Conservation (phyloP, 148 eudicot genomes). For the Chenopodium album region DNA sequence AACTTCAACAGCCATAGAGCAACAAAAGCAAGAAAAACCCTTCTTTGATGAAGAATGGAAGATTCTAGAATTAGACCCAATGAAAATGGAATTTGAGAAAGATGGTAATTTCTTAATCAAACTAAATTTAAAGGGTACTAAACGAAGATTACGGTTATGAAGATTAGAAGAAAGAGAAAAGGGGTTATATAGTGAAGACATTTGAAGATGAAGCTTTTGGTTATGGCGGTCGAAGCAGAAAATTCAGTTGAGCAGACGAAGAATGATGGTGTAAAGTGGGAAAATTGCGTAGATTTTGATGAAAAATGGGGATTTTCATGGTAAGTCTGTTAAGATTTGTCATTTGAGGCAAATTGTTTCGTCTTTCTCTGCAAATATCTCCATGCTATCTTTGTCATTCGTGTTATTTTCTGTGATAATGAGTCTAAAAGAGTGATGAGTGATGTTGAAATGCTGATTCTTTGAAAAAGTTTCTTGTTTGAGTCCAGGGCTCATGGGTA, state of each 20-base stretch:
- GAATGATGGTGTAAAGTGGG: slow-evolving; percentile 13
- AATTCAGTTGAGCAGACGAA: slow-evolving; percentile 7
- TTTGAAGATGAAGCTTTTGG: slow-evolving; percentile 3
- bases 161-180: neutral
- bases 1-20: slow-evolving; percentile 24
- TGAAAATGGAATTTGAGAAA: slow-evolving; percentile 5
- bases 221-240: slow-evolving; percentile 15
- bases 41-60: neutral
- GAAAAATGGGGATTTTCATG: neutral
- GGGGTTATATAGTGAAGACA: slow-evolving; percentile 28
- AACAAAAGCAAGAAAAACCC: neutral
- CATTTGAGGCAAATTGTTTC: neutral
- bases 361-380: neutral
- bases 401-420: neutral
- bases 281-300: neutral
- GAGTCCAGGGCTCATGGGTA: too few species aligned
- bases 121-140: slow-evolving; percentile 1
- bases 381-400: slow-evolving; percentile 19
- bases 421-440: too few species aligned
- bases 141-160: neutral
- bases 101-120: slow-evolving; percentile 17
- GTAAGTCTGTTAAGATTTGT: neutral
- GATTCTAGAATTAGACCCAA: neutral
- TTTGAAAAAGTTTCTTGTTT: too few species aligned
- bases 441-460: too few species aligned